These are phyloP conservation scores for Achlya hypogyna DNA, from an alignment of 352 stramenopile species.

Conservation along the genomic window DNA sequence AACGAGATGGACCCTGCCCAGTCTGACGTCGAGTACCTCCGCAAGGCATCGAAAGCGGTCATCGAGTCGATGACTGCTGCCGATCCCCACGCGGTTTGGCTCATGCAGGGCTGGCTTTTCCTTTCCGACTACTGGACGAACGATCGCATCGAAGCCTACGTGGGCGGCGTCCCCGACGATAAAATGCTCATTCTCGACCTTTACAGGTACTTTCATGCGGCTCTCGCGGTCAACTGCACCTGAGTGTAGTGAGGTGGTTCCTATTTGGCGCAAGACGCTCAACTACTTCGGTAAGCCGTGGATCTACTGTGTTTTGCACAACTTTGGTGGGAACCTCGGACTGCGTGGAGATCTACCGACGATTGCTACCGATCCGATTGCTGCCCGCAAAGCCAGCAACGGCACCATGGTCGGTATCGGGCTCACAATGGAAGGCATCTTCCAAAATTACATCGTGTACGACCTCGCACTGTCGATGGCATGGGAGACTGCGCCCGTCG, in stretches of 20 bases:
- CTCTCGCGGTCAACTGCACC: not conserved
- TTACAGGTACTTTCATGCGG: constrained; percentile 34
- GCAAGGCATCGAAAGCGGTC: constrained; percentile 48
- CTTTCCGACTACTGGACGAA: constrained; percentile 64
- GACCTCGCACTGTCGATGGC: constrained; percentile 68
- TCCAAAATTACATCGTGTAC: constrained; percentile 82
- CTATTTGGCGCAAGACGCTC: constrained; percentile 61
- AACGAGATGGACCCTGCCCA: constrained; percentile 77
- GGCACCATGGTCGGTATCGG: constrained; percentile 69
- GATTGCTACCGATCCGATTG: constrained; percentile 39
- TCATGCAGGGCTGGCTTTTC: constrained; percentile 81
- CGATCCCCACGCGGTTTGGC: constrained; percentile 67
- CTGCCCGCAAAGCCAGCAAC: constrained; percentile 33
- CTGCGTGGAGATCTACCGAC: constrained; percentile 64
- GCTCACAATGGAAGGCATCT: constrained; percentile 80
- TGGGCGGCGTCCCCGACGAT: constrained; percentile 44
- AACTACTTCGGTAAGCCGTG: constrained; percentile 78
- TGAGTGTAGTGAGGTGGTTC: constrained; percentile 34
- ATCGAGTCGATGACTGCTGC: constrained; percentile 62
- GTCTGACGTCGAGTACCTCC: constrained; percentile 36
- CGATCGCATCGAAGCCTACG: constrained; percentile 36
- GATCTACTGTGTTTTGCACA: constrained; percentile 81
- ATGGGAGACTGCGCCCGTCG: constrained; percentile 38
- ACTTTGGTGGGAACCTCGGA: constrained; percentile 72
- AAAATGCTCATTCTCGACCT: constrained; percentile 75